phyloP scores from a whole-genome alignment of 169 alveolate species.

The Plasmodium inui region DNA sequence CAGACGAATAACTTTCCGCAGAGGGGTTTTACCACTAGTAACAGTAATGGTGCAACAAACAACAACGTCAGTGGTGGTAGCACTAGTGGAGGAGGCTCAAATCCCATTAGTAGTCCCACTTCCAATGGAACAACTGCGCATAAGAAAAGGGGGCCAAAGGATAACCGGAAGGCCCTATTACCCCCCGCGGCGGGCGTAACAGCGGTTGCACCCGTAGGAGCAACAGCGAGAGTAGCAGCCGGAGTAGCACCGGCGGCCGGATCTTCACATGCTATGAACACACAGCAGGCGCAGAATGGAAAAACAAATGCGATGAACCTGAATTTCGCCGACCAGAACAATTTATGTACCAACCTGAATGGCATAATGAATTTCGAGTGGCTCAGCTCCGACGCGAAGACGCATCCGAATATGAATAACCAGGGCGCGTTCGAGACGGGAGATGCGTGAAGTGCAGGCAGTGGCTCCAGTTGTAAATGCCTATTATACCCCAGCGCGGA shows the following conservation, averaged over 20 bases:
- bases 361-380: conserved; percentile 61
- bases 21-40: neutral
- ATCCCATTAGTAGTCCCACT: neutral
- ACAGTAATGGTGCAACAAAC: neutral
- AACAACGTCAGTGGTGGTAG: neutral
- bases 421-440: neutral
- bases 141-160: conserved; percentile 1
- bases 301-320: conserved; percentile 11
- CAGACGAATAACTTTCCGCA: conserved; percentile 20
- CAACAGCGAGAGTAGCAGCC: too few relatives aligned
- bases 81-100: neutral
- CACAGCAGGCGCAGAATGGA: neutral
- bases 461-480: neutral
- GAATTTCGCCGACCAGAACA: conserved; percentile 25
- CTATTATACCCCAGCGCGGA: neutral
- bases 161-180: neutral
- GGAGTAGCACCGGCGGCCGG: neutral
- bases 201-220: neutral
- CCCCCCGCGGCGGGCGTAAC: neutral
- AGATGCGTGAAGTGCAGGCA: neutral
- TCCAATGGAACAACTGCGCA: neutral
- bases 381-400: conserved; percentile 8
- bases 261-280: neutral
- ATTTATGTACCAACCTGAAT: conserved; percentile 41
- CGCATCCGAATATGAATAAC: conserved; percentile 15